Evolutionary conservation across 352 stramenopile genomes (phyloP), one percentile per base, ranked within the genome.

Genomic region (Aphanomyces stellatus): DNA sequence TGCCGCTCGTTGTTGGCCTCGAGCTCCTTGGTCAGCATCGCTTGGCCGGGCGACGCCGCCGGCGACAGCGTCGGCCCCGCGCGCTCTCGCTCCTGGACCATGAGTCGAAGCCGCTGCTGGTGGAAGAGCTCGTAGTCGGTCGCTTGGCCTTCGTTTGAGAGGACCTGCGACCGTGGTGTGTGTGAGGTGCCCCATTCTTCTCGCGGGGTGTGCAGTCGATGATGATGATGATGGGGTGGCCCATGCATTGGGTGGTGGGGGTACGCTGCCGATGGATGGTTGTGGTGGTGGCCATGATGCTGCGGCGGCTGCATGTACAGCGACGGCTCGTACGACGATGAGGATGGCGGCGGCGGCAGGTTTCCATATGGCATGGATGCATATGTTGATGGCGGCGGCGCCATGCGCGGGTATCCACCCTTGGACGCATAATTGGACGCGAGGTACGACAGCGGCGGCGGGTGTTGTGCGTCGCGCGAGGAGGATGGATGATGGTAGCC

Each of bases 171-270:
- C 15, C 82, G 82, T 51, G 86, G 86, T 43, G 84, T 93, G 66
- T 92, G 82, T 65, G 84, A 92, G 28, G 84, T 90, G 67, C 86
- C 86, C 86, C 86, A 95, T 48, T 95, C 86, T 80, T 94, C 85
- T 53, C 83, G 72, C 69, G 49, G 13, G 5, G 49, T 13, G 30
- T 33, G 49, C 30, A 57, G 27, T 15, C 30, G 49, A 34, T 57
- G 37, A 46, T 46, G n/a, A 19, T 46, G 37, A n/a, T 46, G 37
- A 46, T 46, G 37, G 17, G 49, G 49, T 24, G 33, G 27, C 49
- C 19, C 11, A 34, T 2, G 46, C 8, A 53, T 17, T 17, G 37
- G 17, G 17, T 8, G 49, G 11, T 35, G 30, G 49, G 28, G 49
- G 27, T 40, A 57, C 25, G 6, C 19, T 34, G 25, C 22, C 22